Evolutionary conservation across 345 rosid genomes (phyloP).

Genomic region (Eucalyptus grandis): DNA sequence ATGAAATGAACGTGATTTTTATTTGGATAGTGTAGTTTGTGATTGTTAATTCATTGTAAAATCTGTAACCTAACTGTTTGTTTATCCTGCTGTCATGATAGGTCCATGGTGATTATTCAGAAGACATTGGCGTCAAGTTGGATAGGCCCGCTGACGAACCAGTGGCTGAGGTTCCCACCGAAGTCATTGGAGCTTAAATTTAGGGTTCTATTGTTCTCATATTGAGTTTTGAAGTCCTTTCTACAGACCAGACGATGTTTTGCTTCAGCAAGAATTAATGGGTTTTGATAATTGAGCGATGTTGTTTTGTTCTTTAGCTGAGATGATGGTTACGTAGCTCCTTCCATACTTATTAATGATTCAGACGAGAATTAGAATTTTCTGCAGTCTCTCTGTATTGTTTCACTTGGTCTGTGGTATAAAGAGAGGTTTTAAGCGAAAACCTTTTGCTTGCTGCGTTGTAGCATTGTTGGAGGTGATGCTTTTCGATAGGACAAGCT

Average conservation of each 20-base stretch:
- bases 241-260: not conserved
- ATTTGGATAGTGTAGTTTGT: not conserved
- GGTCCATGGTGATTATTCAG: conserved; percentile 88
- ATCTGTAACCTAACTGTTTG: not conserved
- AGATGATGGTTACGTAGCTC: not conserved
- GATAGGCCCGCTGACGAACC: conserved; percentile 82
- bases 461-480: not conserved
- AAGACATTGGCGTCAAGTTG: conserved; percentile 74
- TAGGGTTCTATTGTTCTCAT: not conserved
- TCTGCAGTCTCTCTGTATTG: not conserved
- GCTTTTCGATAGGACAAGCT: not conserved
- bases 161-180: conserved; percentile 46
- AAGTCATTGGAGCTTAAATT: conserved; percentile 45
- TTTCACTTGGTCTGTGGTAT: not conserved
- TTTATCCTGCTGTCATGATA: not conserved
- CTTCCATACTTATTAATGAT: not conserved
- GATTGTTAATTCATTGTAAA: not conserved
- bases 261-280: not conserved
- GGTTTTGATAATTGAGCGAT: not conserved
- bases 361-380: not conserved
- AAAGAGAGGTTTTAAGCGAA: not conserved
- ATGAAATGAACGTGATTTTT: not conserved
- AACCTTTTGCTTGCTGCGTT: not conserved
- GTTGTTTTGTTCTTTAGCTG: not conserved
- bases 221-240: not conserved